phyloP scores from a whole-genome alignment of 331 rosid genomes.

The Quercus phellos region DNA sequence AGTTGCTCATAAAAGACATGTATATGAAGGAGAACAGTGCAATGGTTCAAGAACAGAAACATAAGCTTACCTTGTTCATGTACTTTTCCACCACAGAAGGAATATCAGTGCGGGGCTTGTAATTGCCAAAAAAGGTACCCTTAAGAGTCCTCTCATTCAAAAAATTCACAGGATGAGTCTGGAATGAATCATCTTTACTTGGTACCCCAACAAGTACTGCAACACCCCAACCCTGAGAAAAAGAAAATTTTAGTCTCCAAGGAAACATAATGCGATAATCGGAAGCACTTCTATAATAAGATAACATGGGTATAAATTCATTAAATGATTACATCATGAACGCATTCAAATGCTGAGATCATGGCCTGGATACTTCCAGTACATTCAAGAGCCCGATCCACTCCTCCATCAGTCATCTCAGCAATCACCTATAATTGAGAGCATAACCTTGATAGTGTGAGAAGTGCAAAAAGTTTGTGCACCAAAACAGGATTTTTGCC shows the following conservation, averaged over 20 bases:
- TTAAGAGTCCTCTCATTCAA: slow-evolving; percentile 82
- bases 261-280: not conserved
- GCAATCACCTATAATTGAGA: slow-evolving; percentile 52
- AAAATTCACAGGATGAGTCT: slow-evolving; percentile 63
- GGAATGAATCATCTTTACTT: slow-evolving; percentile 76
- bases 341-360: slow-evolving; percentile 92
- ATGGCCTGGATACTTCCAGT: slow-evolving; percentile 88
- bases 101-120: slow-evolving; percentile 77
- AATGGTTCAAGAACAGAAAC: too few species aligned
- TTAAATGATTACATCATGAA: slow-evolving; percentile 61
- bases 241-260: not conserved
- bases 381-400: slow-evolving; percentile 85
- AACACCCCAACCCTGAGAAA: slow-evolving; percentile 83
- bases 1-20: too few species aligned
- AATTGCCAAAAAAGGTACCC: slow-evolving; percentile 96
- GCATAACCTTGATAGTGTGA: too few species aligned
- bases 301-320: not conserved
- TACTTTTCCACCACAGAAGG: slow-evolving; percentile 76
- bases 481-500: too few species aligned
- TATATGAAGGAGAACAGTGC: too few species aligned
- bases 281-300: too few species aligned
- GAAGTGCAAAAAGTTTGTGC: too few species aligned
- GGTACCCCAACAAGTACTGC: slow-evolving; percentile 99
- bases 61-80: slow-evolving; percentile 59
- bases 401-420: slow-evolving; percentile 82